phyloP scores from a whole-genome alignment of 2,329 filamentous ascomycete genomes.

The Trichoderma hamatum region DNA sequence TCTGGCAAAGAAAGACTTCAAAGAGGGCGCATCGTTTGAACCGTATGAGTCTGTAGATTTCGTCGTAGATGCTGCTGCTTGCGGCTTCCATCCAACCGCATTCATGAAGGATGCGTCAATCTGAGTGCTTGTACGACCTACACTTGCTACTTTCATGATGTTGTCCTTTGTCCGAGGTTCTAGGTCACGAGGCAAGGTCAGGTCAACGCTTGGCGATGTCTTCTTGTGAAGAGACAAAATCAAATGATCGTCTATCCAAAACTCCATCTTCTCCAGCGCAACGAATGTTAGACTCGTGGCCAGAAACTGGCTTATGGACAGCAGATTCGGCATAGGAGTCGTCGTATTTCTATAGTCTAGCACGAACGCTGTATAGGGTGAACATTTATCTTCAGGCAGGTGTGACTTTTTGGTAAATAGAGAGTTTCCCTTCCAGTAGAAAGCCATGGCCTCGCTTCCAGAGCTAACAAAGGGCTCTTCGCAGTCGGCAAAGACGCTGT shows the following conservation, averaged over 20 bases:
- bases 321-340: slow-evolving; percentile 81
- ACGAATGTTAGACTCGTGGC: slow-evolving; percentile 97
- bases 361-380: slow-evolving; percentile 83
- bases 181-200: slow-evolving; percentile 76
- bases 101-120: slow-evolving; percentile 91
- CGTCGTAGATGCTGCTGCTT: slow-evolving; percentile 43
- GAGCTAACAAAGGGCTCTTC: slow-evolving; percentile 97
- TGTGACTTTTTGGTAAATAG: slow-evolving; percentile 87
- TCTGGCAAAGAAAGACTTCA: slow-evolving; percentile 79
- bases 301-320: slow-evolving; percentile 88
- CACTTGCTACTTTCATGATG: slow-evolving; percentile 81
- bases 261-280: slow-evolving; percentile 80
- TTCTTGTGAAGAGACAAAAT: slow-evolving; percentile 82
- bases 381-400: slow-evolving; percentile 67
- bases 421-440: slow-evolving; percentile 99
- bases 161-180: slow-evolving; percentile 83
- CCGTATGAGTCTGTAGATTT: slow-evolving; percentile 56
- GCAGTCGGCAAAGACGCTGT: slow-evolving; percentile 97
- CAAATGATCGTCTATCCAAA: slow-evolving; percentile 87
- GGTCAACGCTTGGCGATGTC: slow-evolving; percentile 72
- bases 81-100: slow-evolving; percentile 79
- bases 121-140: slow-evolving; percentile 84
- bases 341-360: slow-evolving; percentile 90
- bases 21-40: slow-evolving; percentile 57
- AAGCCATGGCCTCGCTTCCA: slow-evolving; percentile 90